These are phyloP conservation scores for Alternaria burnsii DNA, from an alignment of 2,329 filamentous ascomycete species.

Conservation along the genomic window DNA sequence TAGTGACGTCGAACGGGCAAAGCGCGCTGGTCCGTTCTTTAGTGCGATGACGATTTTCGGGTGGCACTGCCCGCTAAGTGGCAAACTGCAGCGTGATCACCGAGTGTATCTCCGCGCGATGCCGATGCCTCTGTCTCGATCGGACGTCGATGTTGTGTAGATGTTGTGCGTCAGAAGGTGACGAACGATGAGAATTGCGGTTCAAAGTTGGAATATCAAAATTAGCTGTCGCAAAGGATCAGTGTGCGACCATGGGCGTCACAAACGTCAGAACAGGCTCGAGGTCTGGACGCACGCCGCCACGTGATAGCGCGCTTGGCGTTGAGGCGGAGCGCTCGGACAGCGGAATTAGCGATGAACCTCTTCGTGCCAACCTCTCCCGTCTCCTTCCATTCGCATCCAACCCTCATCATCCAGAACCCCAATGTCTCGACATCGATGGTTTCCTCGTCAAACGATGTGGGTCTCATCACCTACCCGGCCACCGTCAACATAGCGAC, in stretches of 20 bases:
- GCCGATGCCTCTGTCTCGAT: not conserved
- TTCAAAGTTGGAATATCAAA: too few species aligned
- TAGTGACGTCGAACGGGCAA: slow-evolving; percentile 3
- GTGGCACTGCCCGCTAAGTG: slow-evolving; percentile 10
- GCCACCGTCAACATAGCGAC: slow-evolving; percentile 47
- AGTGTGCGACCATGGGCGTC: not conserved
- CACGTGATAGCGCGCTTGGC: slow-evolving; percentile 20
- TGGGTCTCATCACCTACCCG: slow-evolving; percentile 27
- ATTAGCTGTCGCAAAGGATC: not conserved
- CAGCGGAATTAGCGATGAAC: slow-evolving; percentile 17
- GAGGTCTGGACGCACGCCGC: not conserved
- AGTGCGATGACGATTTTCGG: slow-evolving; percentile 9
- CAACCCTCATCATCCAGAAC: slow-evolving; percentile 6
- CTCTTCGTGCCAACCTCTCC: slow-evolving; percentile 6
- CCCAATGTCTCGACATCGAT: slow-evolving; percentile 35
- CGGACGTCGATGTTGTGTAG: not conserved
- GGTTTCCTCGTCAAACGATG: slow-evolving; percentile 15
- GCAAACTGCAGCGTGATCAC: slow-evolving; percentile 12
- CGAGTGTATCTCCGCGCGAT: slow-evolving; percentile 4
- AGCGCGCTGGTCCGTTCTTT: not conserved
- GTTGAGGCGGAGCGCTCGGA: slow-evolving; percentile 19
- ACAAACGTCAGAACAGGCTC: slow-evolving; percentile 10
- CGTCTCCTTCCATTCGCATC: slow-evolving; percentile 3
- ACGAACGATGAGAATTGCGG: not conserved
- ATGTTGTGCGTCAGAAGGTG: not conserved